These are phyloP conservation scores for Hericium rajendrae DNA, from an alignment of 768 basidiomycete genomes.

Conservation along the genomic window DNA sequence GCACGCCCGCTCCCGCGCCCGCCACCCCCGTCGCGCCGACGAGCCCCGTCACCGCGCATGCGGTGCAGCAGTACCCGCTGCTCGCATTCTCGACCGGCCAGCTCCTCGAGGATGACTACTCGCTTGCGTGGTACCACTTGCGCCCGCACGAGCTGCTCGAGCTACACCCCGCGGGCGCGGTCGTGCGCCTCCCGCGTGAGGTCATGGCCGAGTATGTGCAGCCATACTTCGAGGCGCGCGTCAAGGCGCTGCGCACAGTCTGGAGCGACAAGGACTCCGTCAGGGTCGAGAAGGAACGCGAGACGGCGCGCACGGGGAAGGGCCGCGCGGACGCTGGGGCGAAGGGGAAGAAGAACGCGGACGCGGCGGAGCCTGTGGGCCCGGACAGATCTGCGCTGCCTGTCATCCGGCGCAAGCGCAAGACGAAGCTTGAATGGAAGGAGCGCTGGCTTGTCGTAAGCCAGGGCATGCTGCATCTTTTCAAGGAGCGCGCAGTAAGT, in stretches of 20 bases:
- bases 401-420: constrained; percentile 17
- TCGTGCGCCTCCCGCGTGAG: constrained; percentile 35
- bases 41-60: not conserved
- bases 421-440: constrained; percentile 47
- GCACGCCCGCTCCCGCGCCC: constrained; percentile 3
- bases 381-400: not conserved
- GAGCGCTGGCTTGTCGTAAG: constrained; percentile 54
- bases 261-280: constrained; percentile 18
- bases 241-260: constrained; percentile 40
- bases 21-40: not conserved
- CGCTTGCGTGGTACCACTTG: constrained; percentile 48
- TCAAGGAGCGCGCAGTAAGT: constrained; percentile 43
- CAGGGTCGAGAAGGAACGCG: not conserved
- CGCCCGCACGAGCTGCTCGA: constrained; percentile 61
- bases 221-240: constrained; percentile 51
- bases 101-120: constrained; percentile 57
- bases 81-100: constrained; percentile 62
- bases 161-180: constrained; percentile 36
- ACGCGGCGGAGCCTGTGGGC: not conserved
- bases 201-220: constrained; percentile 34
- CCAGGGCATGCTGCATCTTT: constrained; percentile 45
- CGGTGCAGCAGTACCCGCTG: constrained; percentile 35
- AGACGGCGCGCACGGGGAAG: not conserved
- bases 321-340: not conserved
- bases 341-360: constrained; percentile 11